A percentile compares a stretch with the other conserved stretches of the same genome.
These are phyloP conservation scores for Globisporangium uncinulatum DNA, from an alignment of 352 stramenopile genomes.

Conservation along the genomic window DNA sequence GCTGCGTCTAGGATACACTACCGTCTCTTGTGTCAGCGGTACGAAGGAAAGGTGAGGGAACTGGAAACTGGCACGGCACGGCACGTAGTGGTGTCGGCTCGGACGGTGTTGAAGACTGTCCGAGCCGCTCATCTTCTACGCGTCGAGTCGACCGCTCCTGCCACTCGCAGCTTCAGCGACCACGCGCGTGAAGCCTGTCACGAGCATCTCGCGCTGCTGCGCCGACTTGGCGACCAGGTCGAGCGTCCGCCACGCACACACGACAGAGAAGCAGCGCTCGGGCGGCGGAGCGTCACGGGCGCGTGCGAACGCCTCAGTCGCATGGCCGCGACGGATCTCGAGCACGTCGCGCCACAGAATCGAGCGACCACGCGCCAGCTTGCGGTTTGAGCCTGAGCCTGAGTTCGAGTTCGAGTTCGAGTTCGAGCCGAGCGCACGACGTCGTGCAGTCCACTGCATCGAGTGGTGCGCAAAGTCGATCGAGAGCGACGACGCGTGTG, in stretches of 20 bases:
- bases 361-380: conserved; percentile 9
- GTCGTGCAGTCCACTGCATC: conserved; percentile 50
- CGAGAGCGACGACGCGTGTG: conserved; percentile 36
- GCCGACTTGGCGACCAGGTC: conserved; percentile 45
- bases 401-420: conserved; percentile 16
- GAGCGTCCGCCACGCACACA: conserved; percentile 56
- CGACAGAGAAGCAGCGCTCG: conserved; percentile 52
- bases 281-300: conserved; percentile 18
- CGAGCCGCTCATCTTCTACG: too few relatives aligned
- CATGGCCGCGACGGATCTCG: conserved; percentile 45
- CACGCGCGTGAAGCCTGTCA: conserved; percentile 24
- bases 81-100: too few relatives aligned
- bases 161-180: background rate
- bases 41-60: too few relatives aligned
- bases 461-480: conserved; percentile 53
- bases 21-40: too few relatives aligned
- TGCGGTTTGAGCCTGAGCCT: conserved; percentile 1
- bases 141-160: background rate
- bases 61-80: too few relatives aligned
- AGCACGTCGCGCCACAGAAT: conserved; percentile 48
- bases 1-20: too few relatives aligned
- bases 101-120: too few relatives aligned
- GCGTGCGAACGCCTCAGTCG: conserved; percentile 40
- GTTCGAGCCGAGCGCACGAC: background rate
- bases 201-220: conserved; percentile 52